Evolutionary conservation across 768 basidiomycete genomes (phyloP), one percentile per base, ranked within the genome.

Genomic region (Lactifluus subvellereus): DNA sequence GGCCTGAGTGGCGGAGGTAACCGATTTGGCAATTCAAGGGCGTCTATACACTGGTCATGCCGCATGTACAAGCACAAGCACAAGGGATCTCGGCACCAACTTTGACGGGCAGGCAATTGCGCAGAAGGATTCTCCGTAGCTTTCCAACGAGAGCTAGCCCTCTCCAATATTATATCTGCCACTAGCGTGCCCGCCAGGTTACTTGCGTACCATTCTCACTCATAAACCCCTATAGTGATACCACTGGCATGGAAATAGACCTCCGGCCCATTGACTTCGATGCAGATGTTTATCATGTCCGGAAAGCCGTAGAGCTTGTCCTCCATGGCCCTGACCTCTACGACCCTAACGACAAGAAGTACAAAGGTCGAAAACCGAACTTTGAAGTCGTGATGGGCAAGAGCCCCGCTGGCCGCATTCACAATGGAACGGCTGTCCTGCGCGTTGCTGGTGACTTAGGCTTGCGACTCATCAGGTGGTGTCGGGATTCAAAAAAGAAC

Each of bases 361-460:
- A 18, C 54, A 54, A 58, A 68, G 73, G 43, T 4, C 57, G 62
- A 30, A 14, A 47, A 10, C 76, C 87, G 40, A 91, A 91, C 65
- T 91, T 91, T 73, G 67, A 74, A 48, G 80, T 91, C 57, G 69
- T 54, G 18, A 74, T 91, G n/a, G 79, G 84, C 54, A 69, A 73
- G 57, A 79, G 78, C 64, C 73, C 73, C 0, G 78, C 77, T 9
- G 82, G 82, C 4, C 76, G 82, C 16, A 74, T 80, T 10, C 88
- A 90, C 70, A 75, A 83, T 67, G 86, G 87, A 1, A 74, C 70
- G 1, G 82, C 80, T 6, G 67, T 57, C 13, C 67, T 81, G 22
- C 71, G 69, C 3, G 18, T 66, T 74, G 1, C 69, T 73, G 48
- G 56, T 16, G 61, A 61, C 6, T 38, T 82, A 35, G 85, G 80